Evolutionary conservation across 768 basidiomycete species (phyloP), one percentile per base, ranked within the genome.

Genomic region (Termitomyces titanicus): DNA sequence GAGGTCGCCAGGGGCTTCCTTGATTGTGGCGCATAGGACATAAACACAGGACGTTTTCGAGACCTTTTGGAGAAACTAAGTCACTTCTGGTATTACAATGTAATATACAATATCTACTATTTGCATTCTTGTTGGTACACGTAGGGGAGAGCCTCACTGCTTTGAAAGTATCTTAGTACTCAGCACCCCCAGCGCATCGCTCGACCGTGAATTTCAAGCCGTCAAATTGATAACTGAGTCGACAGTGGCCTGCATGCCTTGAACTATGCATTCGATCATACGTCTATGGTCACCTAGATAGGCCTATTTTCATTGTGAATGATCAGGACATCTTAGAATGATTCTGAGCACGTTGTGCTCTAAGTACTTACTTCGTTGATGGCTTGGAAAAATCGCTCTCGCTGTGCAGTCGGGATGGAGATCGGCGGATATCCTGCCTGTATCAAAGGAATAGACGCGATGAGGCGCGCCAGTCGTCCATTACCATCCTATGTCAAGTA

Each of bases 401-500:
- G 64, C 34, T 63, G 60, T 25, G 58, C 34, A 3, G 64, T 38
- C 10, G 60, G 48, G 31, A 71, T 63, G n/a, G 63, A 68, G 31
- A 70, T 66, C 0, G 69, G 69, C 12, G 68, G 70, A 51, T 67
- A 70, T 9, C 68, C 68, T 38, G 63, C 57, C 51, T 52, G 51
- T 3, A 68, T 52, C 29, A 72, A 61, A 31, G 70, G 70, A 34
- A 72, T 62, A 43, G 70, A 72, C 3, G 68, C 67, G 22, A 70
- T 45, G 22, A 72, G 52, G 27, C 69, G 64, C 17, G 61, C 60
- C 35, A 69, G 47, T n/a, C 69, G 65, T 12, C 67, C 70, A 54
- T 70, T 70, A 40, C 68, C 67, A 47, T 72, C 69, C 69, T 72
- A 42, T 7, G 51, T 22, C 39, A n/a, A 13, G 17, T 24, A 5